phyloP scores from a whole-genome alignment of 2,329 filamentous ascomycete genomes.

The Hortaea sp. region DNA sequence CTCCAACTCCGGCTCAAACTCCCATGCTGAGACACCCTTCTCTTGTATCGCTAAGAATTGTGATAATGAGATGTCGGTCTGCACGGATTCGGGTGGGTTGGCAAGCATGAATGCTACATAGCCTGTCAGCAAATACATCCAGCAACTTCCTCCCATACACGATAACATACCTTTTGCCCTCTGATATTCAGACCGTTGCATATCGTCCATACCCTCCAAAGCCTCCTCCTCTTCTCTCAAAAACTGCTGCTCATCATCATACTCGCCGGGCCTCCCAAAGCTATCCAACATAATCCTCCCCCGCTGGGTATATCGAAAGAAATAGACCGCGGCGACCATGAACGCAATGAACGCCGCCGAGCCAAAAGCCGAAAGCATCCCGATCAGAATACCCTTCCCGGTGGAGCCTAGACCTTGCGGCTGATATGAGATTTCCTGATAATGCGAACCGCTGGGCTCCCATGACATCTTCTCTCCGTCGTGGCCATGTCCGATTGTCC shows the following conservation, averaged over 20 bases:
- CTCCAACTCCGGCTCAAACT: constrained; percentile 97
- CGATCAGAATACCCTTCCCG: constrained; percentile 79
- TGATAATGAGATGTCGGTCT: constrained; percentile 93
- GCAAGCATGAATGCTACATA: constrained; percentile 75
- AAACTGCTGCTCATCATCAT: constrained; percentile 95
- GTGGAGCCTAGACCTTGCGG: constrained; percentile 18
- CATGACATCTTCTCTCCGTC: not conserved
- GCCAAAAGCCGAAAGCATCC: constrained; percentile 85
- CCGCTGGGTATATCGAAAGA: constrained; percentile 80
- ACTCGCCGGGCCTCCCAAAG: constrained; percentile 87
- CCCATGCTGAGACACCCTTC: constrained; percentile 98
- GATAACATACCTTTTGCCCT: constrained; percentile 73
- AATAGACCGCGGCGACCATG: constrained; percentile 74
- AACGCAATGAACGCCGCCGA: constrained; percentile 77
- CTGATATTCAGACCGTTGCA: constrained; percentile 80
- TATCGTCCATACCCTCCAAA: constrained; percentile 88
- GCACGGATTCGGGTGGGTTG: constrained; percentile 88
- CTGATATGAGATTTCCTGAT: not conserved
- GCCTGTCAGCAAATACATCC: constrained; percentile 13
- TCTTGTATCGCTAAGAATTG: constrained; percentile 98
- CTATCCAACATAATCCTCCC: constrained; percentile 90
- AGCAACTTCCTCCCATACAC: not conserved
- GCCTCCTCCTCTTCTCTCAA: constrained; percentile 89
- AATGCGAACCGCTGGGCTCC: not conserved
- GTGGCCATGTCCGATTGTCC: not conserved